Percentiles rank a stretch among this genome's conserved stretches.
Evolutionary conservation across 495 filamentous ascomycete species (phyloP).

Genomic region (Saxispiralis lemnorum): DNA sequence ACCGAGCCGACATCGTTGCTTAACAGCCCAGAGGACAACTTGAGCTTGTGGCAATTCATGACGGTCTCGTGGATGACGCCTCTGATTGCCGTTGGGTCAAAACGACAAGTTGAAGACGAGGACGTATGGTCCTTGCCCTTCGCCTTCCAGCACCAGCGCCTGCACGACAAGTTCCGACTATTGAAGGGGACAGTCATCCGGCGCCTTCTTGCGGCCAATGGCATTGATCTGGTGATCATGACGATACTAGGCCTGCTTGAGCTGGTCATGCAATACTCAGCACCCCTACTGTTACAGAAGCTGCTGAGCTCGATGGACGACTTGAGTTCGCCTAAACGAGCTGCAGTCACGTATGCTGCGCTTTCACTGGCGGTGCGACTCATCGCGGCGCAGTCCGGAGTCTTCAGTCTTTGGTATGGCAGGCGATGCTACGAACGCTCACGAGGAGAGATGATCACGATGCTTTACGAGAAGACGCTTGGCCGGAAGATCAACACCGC

Average conservation of each 20-base stretch:
- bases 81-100: conserved; percentile 44
- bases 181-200: conserved; percentile 52
- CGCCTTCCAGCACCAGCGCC: conserved; percentile 55
- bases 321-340: conserved; percentile 28
- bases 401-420: conserved; percentile 57
- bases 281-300: conserved; percentile 52
- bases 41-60: conserved; percentile 66
- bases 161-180: conserved; percentile 56
- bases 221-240: conserved; percentile 53
- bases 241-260: conserved; percentile 42
- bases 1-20: conserved; percentile 37
- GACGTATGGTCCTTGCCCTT: conserved; percentile 63
- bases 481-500: conserved; percentile 42
- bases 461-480: conserved; percentile 72
- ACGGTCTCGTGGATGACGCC: conserved; percentile 69
- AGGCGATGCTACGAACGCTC: conserved; percentile 62
- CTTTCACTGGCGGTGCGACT: conserved; percentile 43
- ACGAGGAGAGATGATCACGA: conserved; percentile 71
- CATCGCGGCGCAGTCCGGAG: conserved; percentile 43
- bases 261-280: conserved; percentile 41
- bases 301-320: conserved; percentile 51
- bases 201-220: conserved; percentile 55
- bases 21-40: conserved; percentile 66
- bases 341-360: conserved; percentile 47
- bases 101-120: conserved; percentile 47